Evolutionary conservation across 805 yeast species (phyloP).

Genomic region (Nakazawaea anatomiae): DNA sequence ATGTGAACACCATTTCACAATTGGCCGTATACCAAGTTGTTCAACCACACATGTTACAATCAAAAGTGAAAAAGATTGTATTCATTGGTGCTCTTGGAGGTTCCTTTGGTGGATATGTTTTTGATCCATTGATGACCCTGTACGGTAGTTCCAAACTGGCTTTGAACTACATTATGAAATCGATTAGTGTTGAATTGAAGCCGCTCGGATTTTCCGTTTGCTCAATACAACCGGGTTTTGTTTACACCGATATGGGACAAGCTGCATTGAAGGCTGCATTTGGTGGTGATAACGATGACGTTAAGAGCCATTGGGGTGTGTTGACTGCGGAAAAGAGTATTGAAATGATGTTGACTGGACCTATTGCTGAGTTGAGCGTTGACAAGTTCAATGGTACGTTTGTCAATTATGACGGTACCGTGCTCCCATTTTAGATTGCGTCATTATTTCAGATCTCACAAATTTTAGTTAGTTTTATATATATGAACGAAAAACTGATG

Average conservation of each 20-base stretch:
- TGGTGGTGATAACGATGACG: not conserved
- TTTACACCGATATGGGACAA: constrained; percentile 25
- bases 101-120: constrained; percentile 19
- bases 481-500: too few species aligned
- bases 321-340: not conserved
- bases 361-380: not conserved
- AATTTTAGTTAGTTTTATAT: too few species aligned
- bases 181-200: constrained; percentile 20
- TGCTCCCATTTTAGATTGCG: not conserved
- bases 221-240: constrained; percentile 24
- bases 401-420: not conserved
- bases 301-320: not conserved
- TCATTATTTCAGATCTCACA: too few species aligned
- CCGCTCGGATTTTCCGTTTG: constrained; percentile 21
- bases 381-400: not conserved
- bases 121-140: constrained; percentile 15
- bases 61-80: constrained; percentile 20
- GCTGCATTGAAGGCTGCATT: not conserved
- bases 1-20: constrained; percentile 14
- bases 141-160: constrained; percentile 35
- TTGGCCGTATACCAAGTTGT: constrained; percentile 10
- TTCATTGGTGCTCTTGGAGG: constrained; percentile 25
- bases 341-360: not conserved
- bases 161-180: constrained; percentile 22
- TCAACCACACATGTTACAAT: constrained; percentile 21